These are phyloP conservation scores for Cenchrus fungigraminus DNA, from an alignment of 176 grass and related monocot genomes.

Conservation along the genomic window DNA sequence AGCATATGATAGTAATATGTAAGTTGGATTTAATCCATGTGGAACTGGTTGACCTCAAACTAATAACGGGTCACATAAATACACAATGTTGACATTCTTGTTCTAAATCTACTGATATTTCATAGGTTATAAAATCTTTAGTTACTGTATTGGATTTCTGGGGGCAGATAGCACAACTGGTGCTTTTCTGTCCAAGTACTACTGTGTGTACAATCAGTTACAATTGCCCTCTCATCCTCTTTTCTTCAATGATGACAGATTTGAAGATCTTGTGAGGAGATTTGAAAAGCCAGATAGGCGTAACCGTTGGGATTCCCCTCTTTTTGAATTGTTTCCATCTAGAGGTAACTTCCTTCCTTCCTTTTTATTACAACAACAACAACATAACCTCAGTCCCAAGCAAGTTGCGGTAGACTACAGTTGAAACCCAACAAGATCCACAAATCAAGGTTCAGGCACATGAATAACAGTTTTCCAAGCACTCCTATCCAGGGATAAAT, in stretches of 20 bases:
- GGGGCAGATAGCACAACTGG: not conserved
- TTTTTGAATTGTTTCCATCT: conserved; percentile 88
- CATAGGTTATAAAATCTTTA: not conserved
- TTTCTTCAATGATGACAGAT: conserved; percentile 53
- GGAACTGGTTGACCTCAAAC: not conserved
- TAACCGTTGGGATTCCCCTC: conserved; percentile 93
- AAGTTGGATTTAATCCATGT: conserved; percentile 33
- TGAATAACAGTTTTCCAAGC: too few species aligned
- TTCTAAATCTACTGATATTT: not conserved
- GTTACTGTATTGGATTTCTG: conserved; percentile 7
- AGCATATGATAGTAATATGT: conserved; percentile 84
- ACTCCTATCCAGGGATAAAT: too few species aligned
- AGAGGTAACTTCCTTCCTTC: conserved; percentile 57
- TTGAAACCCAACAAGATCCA: too few species aligned
- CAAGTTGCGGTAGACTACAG: too few species aligned
- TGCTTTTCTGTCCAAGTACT: not conserved
- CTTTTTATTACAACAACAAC: too few species aligned
- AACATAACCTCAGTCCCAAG: too few species aligned
- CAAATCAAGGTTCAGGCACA: too few species aligned
- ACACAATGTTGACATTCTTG: conserved; percentile 14
- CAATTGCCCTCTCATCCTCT: not conserved
- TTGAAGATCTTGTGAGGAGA: conserved; percentile 83
- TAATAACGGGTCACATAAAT: not conserved
- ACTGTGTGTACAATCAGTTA: not conserved
- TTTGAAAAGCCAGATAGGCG: conserved; percentile 90